Conservation (phyloP, 2,329 filamentous ascomycete species). For the Penicillium sp. region DNA sequence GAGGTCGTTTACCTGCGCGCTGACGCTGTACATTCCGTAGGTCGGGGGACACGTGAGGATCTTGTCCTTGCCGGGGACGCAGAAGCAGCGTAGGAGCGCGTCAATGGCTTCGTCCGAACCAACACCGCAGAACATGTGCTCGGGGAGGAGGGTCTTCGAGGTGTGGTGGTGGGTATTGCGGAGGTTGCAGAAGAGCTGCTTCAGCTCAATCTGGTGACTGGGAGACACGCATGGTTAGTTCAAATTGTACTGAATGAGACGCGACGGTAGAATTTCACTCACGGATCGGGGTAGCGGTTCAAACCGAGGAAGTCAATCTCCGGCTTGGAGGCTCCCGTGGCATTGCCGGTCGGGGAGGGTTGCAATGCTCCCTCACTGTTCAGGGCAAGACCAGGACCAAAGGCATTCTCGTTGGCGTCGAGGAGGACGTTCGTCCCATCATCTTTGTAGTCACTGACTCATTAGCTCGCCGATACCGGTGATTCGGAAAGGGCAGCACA, state of each 20-base stretch:
- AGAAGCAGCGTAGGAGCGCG: constrained; percentile 89
- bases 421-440: constrained; percentile 93
- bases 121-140: constrained; percentile 90
- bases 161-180: constrained; percentile 83
- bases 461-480: constrained; percentile 23
- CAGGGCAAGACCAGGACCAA: constrained; percentile 72
- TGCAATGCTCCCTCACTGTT: constrained; percentile 50
- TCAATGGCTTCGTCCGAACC: constrained; percentile 98
- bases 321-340: constrained; percentile 48
- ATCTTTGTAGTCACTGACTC: constrained; percentile 90
- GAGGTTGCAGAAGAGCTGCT: constrained; percentile 79
- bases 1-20: constrained; percentile 91
- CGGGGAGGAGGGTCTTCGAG: constrained; percentile 67
- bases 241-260: not conserved
- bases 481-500: constrained; percentile 43
- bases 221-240: not conserved
- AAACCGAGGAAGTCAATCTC: constrained; percentile 76
- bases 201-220: constrained; percentile 79
- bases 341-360: constrained; percentile 43
- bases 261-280: constrained; percentile 23
- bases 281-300: constrained; percentile 91
- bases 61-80: constrained; percentile 78
- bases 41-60: constrained; percentile 95
- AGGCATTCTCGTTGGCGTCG: constrained; percentile 97
- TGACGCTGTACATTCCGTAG: constrained; percentile 97